Conservation (phyloP, 1,284 basidiomycete genomes). For the Apiotrichum akiyoshidainum region DNA sequence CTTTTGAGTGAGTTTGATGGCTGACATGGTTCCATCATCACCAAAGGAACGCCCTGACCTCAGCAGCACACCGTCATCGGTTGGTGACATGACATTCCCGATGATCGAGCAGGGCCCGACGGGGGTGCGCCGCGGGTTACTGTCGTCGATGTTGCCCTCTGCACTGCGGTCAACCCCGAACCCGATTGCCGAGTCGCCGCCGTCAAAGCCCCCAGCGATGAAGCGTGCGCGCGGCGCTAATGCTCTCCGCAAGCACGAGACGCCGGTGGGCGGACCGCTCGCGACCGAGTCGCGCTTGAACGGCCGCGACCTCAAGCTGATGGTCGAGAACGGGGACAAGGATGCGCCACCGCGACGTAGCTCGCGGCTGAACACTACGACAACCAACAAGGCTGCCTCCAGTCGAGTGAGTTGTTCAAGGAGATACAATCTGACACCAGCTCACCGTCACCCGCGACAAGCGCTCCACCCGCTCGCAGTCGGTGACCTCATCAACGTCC, state of each 20-base stretch:
- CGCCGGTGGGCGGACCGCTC: conserved; percentile 12
- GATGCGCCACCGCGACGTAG: conserved; percentile 36
- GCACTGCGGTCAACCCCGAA: conserved; percentile 30
- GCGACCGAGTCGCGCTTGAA: conserved; percentile 21
- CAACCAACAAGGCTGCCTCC: conserved; percentile 18
- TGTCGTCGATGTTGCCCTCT: conserved; percentile 28
- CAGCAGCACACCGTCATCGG: conserved; percentile 32
- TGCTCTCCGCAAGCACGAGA: conserved; percentile 5
- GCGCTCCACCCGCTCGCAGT: conserved; percentile 34
- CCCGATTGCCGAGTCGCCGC: conserved; percentile 9
- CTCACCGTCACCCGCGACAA: conserved; percentile 22
- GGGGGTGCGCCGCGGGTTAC: conserved; percentile 30
- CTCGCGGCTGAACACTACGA: conserved; percentile 34
- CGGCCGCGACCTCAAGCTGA: conserved; percentile 28
- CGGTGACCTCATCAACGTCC: conserved; percentile 57
- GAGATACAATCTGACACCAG: background rate
- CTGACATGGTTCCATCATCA: too few relatives aligned
- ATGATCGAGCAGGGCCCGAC: conserved; percentile 16
- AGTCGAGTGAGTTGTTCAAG: conserved; percentile 5
- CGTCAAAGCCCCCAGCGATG: conserved; percentile 43
- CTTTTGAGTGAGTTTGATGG: conserved; percentile 37
- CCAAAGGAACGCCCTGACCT: too few relatives aligned
- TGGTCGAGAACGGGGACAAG: conserved; percentile 35
- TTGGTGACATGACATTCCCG: conserved; percentile 41
- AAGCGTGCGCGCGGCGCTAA: conserved; percentile 41